Base-by-base conservation (phyloP, 345 rosid species). In the Carallia brachiata region DNA sequence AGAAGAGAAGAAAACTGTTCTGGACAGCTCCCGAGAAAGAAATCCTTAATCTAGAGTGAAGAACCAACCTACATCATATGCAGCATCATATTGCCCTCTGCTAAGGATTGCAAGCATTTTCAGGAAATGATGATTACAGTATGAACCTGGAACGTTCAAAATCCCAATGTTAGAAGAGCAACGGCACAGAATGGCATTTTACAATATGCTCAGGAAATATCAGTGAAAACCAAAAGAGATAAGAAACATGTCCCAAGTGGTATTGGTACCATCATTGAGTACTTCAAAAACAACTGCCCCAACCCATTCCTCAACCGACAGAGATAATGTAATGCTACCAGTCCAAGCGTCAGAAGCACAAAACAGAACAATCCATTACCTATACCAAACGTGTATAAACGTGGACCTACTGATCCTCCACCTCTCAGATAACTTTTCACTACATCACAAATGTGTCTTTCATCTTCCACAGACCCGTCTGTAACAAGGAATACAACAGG, bases 391-490 rank as follows among this genome's bases (percentile, higher is more conserved):
- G 96, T 88, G 84, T 79, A 81, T 78, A 91, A 82, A 16, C 93
- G 91, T 57, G 93, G 97, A 83, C 55, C 59, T 53, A 83, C 78
- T 54, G 81, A 73, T 77, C 85, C 85, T 75, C 76, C 81, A 68
- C 79, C 83, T 57, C 67, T 79, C 47, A 84, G 69, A 68, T 65
- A 79, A 77, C 77, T 92, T 84, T 87, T 88, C 83, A 92, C 82
- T 48, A 68, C 74, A 66, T 89, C 87, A 78, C 94, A 92, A 61
- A 95, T 89, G 37, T 82, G 84, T 77, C 86, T 85, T 78, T 92
- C 99, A 80, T 95, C 89, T 81, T 95, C 98, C 69, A 95, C 92
- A 75, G 96, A 75, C 65, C 99, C 99, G 82, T 95, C 98, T 34
- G 96, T 92, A 66, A 95, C 74, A 71, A 95, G 89, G 75, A 95